A percentile compares a stretch with the other conserved stretches of the same genome.
Evolutionary conservation across 257 asterid species (phyloP).

Genomic region (Mitragyna speciosa): DNA sequence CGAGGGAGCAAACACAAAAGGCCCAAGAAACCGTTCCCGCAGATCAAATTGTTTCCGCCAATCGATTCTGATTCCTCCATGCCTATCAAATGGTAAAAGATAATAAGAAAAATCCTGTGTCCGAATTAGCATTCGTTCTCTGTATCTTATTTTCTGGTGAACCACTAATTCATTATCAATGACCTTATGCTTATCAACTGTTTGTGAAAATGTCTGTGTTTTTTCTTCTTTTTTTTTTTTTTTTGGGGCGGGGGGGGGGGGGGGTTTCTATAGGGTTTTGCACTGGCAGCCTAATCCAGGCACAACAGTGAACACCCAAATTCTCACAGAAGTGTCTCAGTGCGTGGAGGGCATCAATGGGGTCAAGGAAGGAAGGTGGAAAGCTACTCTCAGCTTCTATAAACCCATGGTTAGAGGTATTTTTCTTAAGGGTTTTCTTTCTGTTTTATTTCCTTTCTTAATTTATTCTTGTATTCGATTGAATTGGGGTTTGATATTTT

Average conservation of each 20-base stretch:
- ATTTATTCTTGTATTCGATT: not conserved
- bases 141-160: not conserved
- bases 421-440: not conserved
- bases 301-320: conserved; percentile 77
- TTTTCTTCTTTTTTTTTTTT: conserved; percentile 8
- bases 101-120: not conserved
- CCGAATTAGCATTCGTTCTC: not conserved
- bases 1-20: too few species aligned
- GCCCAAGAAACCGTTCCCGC: not conserved
- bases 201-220: not conserved
- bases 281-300: conserved; percentile 98
- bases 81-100: conserved; percentile 26
- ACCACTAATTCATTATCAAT: not conserved
- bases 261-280: conserved; percentile 55
- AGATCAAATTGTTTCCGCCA: not conserved
- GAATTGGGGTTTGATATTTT: not conserved
- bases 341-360: conserved; percentile 92
- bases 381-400: conserved; percentile 78
- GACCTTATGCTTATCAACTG: not conserved
- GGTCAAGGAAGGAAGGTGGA: conserved; percentile 92
- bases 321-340: conserved; percentile 82
- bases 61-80: not conserved
- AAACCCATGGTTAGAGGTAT: conserved; percentile 79
- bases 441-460: not conserved
- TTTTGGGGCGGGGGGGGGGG: too few species aligned